Conservation (phyloP, 257 asterid species). For the Datura wrightii region DNA sequence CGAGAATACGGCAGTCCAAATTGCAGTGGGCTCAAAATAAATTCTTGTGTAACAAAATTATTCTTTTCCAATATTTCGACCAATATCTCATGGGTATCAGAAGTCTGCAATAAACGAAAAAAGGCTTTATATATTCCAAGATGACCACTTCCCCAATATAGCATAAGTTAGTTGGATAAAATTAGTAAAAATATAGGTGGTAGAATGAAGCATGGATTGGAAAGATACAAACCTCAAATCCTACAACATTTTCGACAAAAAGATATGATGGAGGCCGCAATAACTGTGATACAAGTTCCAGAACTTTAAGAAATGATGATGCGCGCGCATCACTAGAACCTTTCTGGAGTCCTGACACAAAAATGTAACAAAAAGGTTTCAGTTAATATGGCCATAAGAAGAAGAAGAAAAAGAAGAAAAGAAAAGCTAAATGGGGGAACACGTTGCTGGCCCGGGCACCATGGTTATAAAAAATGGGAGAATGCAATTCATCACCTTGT, state of each 20-base stretch:
- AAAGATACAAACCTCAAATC: conserved; percentile 78
- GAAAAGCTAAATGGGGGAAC: neutral
- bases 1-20: conserved; percentile 94
- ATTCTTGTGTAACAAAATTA: conserved; percentile 77
- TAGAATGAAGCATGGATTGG: neutral
- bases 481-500: conserved; percentile 65
- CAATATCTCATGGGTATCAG: conserved; percentile 91
- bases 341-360: conserved; percentile 82
- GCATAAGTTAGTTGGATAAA: neutral
- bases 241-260: conserved; percentile 97
- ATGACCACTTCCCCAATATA: neutral
- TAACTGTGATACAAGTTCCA: conserved; percentile 78
- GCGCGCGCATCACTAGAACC: conserved; percentile 96
- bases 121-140: conserved; percentile 27
- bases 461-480: neutral
- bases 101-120: conserved; percentile 58
- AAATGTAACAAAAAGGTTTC: neutral
- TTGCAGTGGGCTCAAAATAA: conserved; percentile 91
- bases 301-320: conserved; percentile 76
- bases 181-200: neutral
- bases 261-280: conserved; percentile 74
- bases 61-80: conserved; percentile 67
- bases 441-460: neutral
- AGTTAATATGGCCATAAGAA: conserved; percentile 30
- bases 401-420: neutral